Evolutionary conservation across 2,329 filamentous ascomycete species (phyloP).

Genomic region (Massarina eburnea): DNA sequence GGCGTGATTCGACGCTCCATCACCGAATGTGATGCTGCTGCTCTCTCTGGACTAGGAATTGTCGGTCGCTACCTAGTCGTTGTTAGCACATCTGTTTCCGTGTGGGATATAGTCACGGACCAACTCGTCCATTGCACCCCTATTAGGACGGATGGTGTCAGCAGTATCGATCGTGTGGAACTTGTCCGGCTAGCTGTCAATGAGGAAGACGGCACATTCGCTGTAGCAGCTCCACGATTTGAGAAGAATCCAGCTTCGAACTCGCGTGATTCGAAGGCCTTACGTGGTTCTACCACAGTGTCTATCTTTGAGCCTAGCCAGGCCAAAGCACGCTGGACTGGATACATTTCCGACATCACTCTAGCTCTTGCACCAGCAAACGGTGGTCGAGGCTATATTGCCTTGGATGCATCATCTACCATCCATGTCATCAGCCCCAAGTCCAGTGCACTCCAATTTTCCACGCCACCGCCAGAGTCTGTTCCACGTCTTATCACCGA

Average conservation of each 20-base stretch:
- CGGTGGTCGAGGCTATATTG: conserved; percentile 70
- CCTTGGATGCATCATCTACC: conserved; percentile 74
- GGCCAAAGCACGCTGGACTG: conserved; percentile 60
- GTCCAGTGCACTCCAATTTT: conserved; percentile 25
- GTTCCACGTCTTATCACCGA: conserved; percentile 24
- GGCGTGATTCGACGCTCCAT: conserved; percentile 69
- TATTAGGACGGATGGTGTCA: conserved; percentile 46
- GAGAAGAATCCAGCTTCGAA: conserved; percentile 40
- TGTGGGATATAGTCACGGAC: conserved; percentile 85
- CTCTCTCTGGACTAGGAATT: conserved; percentile 69
- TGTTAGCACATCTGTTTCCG: conserved; percentile 70
- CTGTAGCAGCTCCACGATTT: conserved; percentile 38
- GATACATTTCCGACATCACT: conserved; percentile 58
- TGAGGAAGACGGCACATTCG: conserved; percentile 51
- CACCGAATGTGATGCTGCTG: conserved; percentile 66
- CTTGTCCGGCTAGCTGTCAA: conserved; percentile 70
- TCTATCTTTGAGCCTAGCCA: conserved; percentile 67
- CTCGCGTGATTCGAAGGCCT: conserved; percentile 30
- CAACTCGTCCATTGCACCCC: conserved; percentile 68
- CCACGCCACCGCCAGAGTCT: conserved; percentile 32
- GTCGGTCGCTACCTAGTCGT: conserved; percentile 74
- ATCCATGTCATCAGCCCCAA: conserved; percentile 55
- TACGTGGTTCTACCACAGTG: conserved; percentile 50
- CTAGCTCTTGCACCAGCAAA: conserved; percentile 67
- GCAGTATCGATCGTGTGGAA: conserved; percentile 44